Base-by-base conservation (phyloP, 2,329 filamentous ascomycete species). In the Fusarium equiseti region DNA sequence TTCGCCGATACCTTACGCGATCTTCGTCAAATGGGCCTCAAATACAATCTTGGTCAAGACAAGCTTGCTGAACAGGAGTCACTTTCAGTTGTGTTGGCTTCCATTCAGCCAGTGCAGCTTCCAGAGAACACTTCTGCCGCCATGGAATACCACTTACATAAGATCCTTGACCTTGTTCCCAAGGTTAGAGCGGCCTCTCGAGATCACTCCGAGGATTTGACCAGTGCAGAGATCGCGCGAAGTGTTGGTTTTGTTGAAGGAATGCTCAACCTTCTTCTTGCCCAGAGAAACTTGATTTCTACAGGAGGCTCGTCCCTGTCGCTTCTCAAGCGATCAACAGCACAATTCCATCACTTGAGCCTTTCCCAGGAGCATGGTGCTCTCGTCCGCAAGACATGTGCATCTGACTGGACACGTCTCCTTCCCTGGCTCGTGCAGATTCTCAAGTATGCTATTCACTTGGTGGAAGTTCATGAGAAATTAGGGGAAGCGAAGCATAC, bases 221-320 rank as follows among this genome's bases (percentile, higher is more conserved):
- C 92, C 46, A 87, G 90, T 44, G 91, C 93, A 11, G 94, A 98
- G 73, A 87, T 96, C 10, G 86, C 88, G 44, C 88, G 95, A 76
- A 95, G 94, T 77, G 87, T 92, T 51, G 94, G 94, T 0, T 93
- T 93, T 70, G 83, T 98, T n/a, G 96, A 99, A 78, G 94, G 95
- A 27, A 86, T 98, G 63, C 83, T 98, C 31, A 86, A 91, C 63
- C 81, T 89, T n/a, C 78, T 88, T 2, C 76, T 93, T 15, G 80
- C 83, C 6, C 92, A 95, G 77, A 85, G 91, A 63, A 79, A 78
- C 49, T 79, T 81, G 8, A 81, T 91, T 35, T 80, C 83, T 44
- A 71, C 79, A 20, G 75, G 81, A 15, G 71, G 83, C 5, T 77
- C 75, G 16, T 77, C 81, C 2, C 74, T 86, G 13, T 73, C 76